Evolutionary conservation across 306 rosid species (phyloP).

Genomic region (Vigna trinervia): DNA sequence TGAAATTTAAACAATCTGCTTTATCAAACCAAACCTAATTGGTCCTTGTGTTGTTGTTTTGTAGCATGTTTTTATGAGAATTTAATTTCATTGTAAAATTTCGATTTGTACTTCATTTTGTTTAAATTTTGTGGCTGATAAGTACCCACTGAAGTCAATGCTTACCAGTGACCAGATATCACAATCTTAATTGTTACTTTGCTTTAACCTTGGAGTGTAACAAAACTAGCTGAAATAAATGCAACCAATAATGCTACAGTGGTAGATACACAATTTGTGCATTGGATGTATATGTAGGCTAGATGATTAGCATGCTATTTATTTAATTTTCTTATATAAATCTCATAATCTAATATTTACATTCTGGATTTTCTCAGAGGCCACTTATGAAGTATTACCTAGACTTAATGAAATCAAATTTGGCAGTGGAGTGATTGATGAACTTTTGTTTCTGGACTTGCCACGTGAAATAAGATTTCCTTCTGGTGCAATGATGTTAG

Average conservation of each 20-base stretch:
- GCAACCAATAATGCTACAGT: not conserved
- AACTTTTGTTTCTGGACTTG: conserved; percentile 81
- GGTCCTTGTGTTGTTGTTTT: not conserved
- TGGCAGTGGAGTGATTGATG: conserved; percentile 92
- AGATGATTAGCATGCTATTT: not conserved
- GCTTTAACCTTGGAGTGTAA: conserved; percentile 19
- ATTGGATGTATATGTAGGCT: not conserved
- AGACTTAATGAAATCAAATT: conserved; percentile 89
- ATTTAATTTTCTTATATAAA: not conserved
- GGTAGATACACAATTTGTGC: conserved; percentile 1
- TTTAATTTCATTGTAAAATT: not conserved
- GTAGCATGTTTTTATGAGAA: not conserved
- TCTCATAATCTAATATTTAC: conserved; percentile 22
- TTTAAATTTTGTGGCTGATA: not conserved
- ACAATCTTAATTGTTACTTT: not conserved
- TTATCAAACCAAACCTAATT: not conserved
- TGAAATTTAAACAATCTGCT: not conserved
- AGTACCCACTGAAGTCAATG: not conserved
- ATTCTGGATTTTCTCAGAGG: conserved; percentile 68
- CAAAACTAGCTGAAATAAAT: not conserved
- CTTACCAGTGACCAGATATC: not conserved
- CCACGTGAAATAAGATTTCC: conserved; percentile 78
- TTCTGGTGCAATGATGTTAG: conserved; percentile 81
- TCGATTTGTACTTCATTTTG: too few species aligned
- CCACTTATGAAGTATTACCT: conserved; percentile 91